phyloP scores from a whole-genome alignment of 1,284 basidiomycete genomes.

The Leccinum fallax region DNA sequence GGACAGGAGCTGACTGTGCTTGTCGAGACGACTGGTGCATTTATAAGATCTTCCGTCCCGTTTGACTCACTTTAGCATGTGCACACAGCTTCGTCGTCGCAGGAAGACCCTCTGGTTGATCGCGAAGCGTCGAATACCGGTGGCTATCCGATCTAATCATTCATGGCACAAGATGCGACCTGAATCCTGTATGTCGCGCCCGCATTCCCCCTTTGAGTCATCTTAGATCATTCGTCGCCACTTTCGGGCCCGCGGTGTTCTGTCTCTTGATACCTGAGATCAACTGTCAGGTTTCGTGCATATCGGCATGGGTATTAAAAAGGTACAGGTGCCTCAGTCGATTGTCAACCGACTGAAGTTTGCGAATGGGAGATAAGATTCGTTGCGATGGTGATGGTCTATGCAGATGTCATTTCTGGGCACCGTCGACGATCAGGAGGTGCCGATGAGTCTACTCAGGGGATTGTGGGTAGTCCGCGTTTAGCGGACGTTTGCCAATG shows the following conservation, averaged over 20 bases:
- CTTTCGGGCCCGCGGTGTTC: slow-evolving; percentile 6
- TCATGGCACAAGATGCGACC: background rate
- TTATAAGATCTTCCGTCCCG: background rate
- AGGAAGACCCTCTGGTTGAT: background rate
- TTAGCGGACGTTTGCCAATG: background rate
- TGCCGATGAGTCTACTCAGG: slow-evolving; percentile 2
- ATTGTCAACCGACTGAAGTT: background rate
- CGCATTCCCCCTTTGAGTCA: background rate
- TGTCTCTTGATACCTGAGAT: slow-evolving; percentile 1
- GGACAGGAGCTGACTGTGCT: background rate
- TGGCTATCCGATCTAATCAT: background rate
- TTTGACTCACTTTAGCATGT: background rate
- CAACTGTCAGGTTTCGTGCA: slow-evolving; percentile 3
- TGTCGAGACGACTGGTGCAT: background rate
- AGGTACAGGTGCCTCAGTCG: slow-evolving; percentile 7
- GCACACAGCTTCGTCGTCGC: background rate
- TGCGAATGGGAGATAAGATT: slow-evolving; percentile 5
- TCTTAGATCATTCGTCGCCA: background rate
- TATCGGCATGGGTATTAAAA: slow-evolving; percentile 1
- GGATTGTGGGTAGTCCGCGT: background rate
- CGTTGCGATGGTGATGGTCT: slow-evolving; percentile 24
- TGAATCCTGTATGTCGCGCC: background rate
- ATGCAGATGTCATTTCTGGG: background rate
- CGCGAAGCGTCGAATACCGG: background rate
- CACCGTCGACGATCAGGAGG: slow-evolving; percentile 9